Evolutionary conservation across 2,329 filamentous ascomycete genomes (phyloP).

Genomic region (Fusarium stilboides): DNA sequence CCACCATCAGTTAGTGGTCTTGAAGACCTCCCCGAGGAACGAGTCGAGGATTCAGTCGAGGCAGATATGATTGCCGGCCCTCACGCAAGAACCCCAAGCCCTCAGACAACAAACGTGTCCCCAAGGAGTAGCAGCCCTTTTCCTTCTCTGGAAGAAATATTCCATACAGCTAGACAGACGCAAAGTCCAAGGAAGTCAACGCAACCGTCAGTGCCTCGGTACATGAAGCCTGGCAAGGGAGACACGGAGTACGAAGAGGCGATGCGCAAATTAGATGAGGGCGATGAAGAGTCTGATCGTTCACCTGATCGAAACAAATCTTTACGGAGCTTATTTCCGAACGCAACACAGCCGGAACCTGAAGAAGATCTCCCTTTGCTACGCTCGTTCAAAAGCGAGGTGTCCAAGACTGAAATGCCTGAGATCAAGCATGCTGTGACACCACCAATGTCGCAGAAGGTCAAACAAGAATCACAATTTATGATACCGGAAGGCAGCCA

Average conservation of each 20-base stretch:
- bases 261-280: slow-evolving; percentile 61
- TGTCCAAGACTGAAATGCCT: not conserved
- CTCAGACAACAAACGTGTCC: slow-evolving; percentile 36
- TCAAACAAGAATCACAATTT: slow-evolving; percentile 44
- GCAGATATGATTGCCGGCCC: slow-evolving; percentile 42
- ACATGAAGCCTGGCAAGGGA: slow-evolving; percentile 45
- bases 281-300: slow-evolving; percentile 50
- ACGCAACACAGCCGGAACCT: slow-evolving; percentile 52
- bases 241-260: slow-evolving; percentile 61
- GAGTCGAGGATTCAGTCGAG: slow-evolving; percentile 42
- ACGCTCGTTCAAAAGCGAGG: slow-evolving; percentile 19
- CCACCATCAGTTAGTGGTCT: slow-evolving; percentile 60
- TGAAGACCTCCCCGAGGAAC: slow-evolving; percentile 48
- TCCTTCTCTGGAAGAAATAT: slow-evolving; percentile 58
- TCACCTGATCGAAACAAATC: slow-evolving; percentile 47
- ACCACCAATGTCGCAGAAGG: slow-evolving; percentile 29
- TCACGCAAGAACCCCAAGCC: slow-evolving; percentile 32
- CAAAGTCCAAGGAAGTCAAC: slow-evolving; percentile 54
- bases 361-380: slow-evolving; percentile 8
- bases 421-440: slow-evolving; percentile 17
- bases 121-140: slow-evolving; percentile 55
- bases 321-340: slow-evolving; percentile 52
- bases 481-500: slow-evolving; percentile 52
- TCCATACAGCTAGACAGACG: slow-evolving; percentile 58
- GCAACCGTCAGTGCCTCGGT: slow-evolving; percentile 46